Percentiles rank a stretch among this genome's conserved stretches.
Conservation (phyloP, 164 flowering plant species). For the Macadamia integrifolia region DNA sequence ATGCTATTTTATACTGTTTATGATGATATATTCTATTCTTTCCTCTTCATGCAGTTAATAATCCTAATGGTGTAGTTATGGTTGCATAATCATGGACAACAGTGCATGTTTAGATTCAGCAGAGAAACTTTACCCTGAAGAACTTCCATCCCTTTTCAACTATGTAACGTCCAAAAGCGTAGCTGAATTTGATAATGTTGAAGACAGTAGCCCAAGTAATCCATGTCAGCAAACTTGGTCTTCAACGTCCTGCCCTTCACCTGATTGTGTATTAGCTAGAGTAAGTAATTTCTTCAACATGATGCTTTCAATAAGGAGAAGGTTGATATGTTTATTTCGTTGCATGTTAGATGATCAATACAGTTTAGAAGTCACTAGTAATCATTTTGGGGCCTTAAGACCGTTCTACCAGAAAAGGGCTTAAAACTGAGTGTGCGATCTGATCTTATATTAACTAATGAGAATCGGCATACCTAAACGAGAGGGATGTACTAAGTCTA, state of each 20-base stretch:
- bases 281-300: constrained; percentile 7
- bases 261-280: constrained; percentile 4
- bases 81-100: constrained; percentile 24
- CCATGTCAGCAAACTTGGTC: constrained; percentile 3
- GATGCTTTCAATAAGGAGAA: neutral
- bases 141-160: constrained; percentile 35
- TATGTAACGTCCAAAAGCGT: constrained; percentile 26
- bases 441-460: too few relatives aligned
- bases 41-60: neutral
- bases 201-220: constrained; percentile 1
- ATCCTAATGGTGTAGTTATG: constrained; percentile 8
- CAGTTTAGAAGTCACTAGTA: neutral
- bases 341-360: neutral
- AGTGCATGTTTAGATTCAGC: constrained; percentile 6
- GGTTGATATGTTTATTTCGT: neutral
- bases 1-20: neutral
- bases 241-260: constrained; percentile 11
- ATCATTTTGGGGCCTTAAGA: neutral
- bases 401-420: too few relatives aligned
- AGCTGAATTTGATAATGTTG: constrained; percentile 35
- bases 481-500: too few relatives aligned
- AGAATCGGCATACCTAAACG: too few relatives aligned
- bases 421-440: too few relatives aligned
- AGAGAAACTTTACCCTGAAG: constrained; percentile 20
- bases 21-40: neutral